Evolutionary conservation across 768 basidiomycete species (phyloP).

Genomic region (Mycena haematopus): DNA sequence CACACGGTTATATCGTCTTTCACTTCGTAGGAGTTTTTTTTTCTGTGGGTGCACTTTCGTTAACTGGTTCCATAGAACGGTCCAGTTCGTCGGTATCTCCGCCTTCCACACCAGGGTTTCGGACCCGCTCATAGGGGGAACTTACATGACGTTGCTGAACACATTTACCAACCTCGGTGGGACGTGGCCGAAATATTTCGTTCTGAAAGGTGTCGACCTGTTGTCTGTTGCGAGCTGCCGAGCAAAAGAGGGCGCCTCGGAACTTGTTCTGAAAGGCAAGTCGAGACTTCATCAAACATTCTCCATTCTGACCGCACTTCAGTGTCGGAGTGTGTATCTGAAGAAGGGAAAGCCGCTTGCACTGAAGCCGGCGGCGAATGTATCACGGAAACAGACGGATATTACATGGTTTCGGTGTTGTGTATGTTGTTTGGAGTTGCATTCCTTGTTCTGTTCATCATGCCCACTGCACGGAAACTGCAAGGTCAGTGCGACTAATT

Average conservation of each 20-base stretch:
- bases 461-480: conserved; percentile 83
- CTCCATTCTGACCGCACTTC: conserved; percentile 23
- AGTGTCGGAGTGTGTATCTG: conserved; percentile 92
- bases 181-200: conserved; percentile 97
- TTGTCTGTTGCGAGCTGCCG: conserved; percentile 88
- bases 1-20: conserved; percentile 88
- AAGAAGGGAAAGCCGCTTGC: conserved; percentile 85
- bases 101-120: conserved; percentile 98
- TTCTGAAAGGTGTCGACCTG: conserved; percentile 93
- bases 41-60: neutral
- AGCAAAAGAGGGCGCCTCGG: conserved; percentile 61
- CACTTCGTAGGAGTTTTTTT: conserved; percentile 64
- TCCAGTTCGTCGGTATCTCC: conserved; percentile 99
- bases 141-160: conserved; percentile 99
- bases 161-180: conserved; percentile 97
- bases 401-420: conserved; percentile 82
- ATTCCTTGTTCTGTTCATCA: conserved; percentile 76
- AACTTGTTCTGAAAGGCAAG: conserved; percentile 63
- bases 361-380: conserved; percentile 79
- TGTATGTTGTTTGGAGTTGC: conserved; percentile 81
- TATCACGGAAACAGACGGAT: conserved; percentile 87
- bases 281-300: neutral
- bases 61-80: conserved; percentile 62
- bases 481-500: conserved; percentile 68
- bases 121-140: conserved; percentile 96